phyloP scores from a whole-genome alignment of 2,329 filamentous ascomycete species.

The Verticillium dahliae region DNA sequence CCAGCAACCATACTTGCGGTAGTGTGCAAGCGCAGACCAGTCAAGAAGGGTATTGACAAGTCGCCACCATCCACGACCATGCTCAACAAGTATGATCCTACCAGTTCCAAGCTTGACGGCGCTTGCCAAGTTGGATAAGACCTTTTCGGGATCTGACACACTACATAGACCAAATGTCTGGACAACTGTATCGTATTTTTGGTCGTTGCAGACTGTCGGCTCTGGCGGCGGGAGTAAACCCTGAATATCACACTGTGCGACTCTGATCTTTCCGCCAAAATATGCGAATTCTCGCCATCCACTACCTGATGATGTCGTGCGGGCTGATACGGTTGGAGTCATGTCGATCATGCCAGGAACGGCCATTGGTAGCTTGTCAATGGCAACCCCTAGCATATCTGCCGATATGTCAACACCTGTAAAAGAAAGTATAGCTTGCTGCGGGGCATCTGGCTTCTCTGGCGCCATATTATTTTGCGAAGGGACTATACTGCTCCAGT shows the following conservation, averaged over 20 bases:
- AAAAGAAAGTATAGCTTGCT: slow-evolving; percentile 39
- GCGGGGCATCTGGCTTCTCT: background rate
- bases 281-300: slow-evolving; percentile 17
- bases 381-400: slow-evolving; percentile 54
- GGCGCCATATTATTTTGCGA: background rate
- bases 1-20: slow-evolving; percentile 58
- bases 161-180: slow-evolving; percentile 62
- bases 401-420: slow-evolving; percentile 56
- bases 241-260: slow-evolving; percentile 43
- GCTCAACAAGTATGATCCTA: slow-evolving; percentile 55
- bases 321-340: slow-evolving; percentile 10
- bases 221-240: slow-evolving; percentile 31
- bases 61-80: slow-evolving; percentile 50
- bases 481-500: slow-evolving; percentile 31
- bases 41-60: slow-evolving; percentile 52
- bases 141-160: slow-evolving; percentile 46
- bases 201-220: slow-evolving; percentile 21
- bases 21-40: slow-evolving; percentile 46
- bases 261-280: slow-evolving; percentile 34
- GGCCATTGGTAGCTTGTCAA: slow-evolving; percentile 39
- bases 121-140: slow-evolving; percentile 47
- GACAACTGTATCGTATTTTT: slow-evolving; percentile 55
- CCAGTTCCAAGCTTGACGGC: slow-evolving; percentile 47
- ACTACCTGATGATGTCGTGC: background rate
- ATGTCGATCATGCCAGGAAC: slow-evolving; percentile 29